A percentile compares a stretch with the other conserved stretches of the same genome.
These are phyloP conservation scores for Linnemannia zychae DNA, from an alignment of 192 early-diverging fungal species.

Conservation along the genomic window DNA sequence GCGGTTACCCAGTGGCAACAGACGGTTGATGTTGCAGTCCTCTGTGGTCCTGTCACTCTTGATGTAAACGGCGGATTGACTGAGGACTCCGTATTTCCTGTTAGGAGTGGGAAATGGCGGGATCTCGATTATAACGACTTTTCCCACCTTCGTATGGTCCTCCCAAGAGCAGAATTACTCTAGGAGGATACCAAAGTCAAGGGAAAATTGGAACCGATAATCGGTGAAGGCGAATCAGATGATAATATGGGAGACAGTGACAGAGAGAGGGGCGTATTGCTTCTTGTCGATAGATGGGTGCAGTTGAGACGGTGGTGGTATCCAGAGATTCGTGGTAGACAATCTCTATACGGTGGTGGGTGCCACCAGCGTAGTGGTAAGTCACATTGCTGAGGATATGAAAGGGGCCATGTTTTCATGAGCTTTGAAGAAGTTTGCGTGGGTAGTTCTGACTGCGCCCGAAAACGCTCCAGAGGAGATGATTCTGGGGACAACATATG, in stretches of 20 bases:
- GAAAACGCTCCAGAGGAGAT: not conserved
- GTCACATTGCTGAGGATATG: not conserved
- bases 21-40: not conserved
- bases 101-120: not conserved
- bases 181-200: too few species aligned
- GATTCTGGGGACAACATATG: not conserved
- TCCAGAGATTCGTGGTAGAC: too few species aligned
- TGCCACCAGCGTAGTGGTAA: not conserved
- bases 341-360: too few species aligned
- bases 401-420: not conserved
- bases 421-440: not conserved
- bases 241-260: not conserved
- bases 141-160: not conserved
- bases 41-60: not conserved
- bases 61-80: not conserved
- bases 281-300: too few species aligned
- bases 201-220: not conserved
- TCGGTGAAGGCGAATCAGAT: not conserved
- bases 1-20: not conserved
- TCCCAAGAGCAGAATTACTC: too few species aligned
- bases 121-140: not conserved
- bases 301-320: too few species aligned
- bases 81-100: not conserved
- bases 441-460: not conserved
- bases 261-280: too few species aligned